Conservation (phyloP, 495 filamentous ascomycete genomes). For the Neurospora tetrasperma region DNA sequence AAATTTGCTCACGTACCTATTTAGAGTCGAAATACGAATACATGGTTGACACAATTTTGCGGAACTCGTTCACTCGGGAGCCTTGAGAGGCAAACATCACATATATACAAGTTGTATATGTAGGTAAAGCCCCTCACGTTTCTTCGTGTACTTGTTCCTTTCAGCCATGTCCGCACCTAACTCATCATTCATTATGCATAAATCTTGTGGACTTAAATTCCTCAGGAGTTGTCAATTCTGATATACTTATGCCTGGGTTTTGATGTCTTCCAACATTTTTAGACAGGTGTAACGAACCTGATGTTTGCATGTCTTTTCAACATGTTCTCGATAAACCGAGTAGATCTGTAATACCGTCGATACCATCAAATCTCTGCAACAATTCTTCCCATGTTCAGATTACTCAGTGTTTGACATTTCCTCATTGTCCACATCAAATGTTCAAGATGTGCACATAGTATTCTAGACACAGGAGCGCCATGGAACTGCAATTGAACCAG, state of each 20-base stretch:
- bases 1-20: not conserved
- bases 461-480: not conserved
- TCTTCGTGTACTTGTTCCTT: too few relatives aligned
- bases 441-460: not conserved
- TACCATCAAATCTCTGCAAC: not conserved
- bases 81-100: not conserved
- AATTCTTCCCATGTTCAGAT: not conserved
- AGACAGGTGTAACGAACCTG: too few relatives aligned
- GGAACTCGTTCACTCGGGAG: not conserved
- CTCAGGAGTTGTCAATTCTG: too few relatives aligned
- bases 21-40: not conserved
- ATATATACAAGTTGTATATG: not conserved
- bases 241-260: too few relatives aligned
- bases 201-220: too few relatives aligned
- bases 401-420: not conserved
- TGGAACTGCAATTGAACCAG: not conserved
- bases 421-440: not conserved
- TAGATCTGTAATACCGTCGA: not conserved
- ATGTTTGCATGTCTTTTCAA: not conserved
- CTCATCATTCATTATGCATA: too few relatives aligned
- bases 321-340: not conserved
- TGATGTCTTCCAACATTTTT: too few relatives aligned
- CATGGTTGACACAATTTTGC: not conserved
- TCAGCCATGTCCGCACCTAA: too few relatives aligned
- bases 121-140: not conserved